A percentile compares a stretch with the other conserved stretches of the same genome.
These are phyloP conservation scores for Calycina herbarum DNA, from an alignment of 2,329 filamentous ascomycete genomes.

Conservation along the genomic window DNA sequence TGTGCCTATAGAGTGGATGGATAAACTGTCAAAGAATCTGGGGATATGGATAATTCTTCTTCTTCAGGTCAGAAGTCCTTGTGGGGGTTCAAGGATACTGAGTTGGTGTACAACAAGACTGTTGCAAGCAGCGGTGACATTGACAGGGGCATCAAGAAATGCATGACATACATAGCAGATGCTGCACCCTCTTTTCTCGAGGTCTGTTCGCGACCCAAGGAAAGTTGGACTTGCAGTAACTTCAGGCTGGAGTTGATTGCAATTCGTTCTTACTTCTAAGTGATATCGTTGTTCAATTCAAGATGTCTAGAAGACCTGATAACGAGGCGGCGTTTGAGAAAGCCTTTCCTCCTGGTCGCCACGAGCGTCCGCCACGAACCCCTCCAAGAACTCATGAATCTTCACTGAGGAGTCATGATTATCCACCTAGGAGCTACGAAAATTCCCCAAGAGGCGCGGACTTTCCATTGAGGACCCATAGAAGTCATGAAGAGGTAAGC, in stretches of 20 bases:
- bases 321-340: neutral
- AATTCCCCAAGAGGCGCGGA: neutral
- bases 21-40: neutral
- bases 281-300: neutral
- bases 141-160: constrained; percentile 1
- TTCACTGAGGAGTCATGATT: too few species aligned
- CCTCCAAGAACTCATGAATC: neutral
- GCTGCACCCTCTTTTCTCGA: neutral
- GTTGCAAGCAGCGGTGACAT: neutral
- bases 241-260: neutral
- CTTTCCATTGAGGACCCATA: neutral
- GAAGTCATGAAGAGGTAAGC: neutral
- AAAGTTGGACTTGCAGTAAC: neutral
- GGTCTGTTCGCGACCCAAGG: constrained; percentile 2
- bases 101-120: neutral
- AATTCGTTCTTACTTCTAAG: neutral
- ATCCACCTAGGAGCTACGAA: neutral
- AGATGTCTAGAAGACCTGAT: neutral
- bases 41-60: constrained; percentile 1
- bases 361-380: neutral
- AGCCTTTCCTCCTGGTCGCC: neutral
- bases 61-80: neutral
- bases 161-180: neutral
- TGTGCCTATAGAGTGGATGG: constrained; percentile 1
- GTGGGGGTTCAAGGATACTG: neutral